phyloP scores from a whole-genome alignment of 2,329 filamentous ascomycete species.

The Alternaria burnsii region DNA sequence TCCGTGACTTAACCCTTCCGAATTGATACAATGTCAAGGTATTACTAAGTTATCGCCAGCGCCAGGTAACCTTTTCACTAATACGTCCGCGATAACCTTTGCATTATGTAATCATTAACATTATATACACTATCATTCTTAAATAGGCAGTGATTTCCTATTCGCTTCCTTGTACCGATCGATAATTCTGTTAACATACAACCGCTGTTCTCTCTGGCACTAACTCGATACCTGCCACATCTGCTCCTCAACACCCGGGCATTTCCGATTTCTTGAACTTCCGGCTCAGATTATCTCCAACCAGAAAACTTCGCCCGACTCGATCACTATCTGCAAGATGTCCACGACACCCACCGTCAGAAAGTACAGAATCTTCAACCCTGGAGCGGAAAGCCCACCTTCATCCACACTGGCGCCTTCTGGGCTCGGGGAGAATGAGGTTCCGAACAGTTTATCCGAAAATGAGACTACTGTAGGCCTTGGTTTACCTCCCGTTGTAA shows the following conservation, averaged over 20 bases:
- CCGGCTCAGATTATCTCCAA: background rate
- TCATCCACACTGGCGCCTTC: background rate
- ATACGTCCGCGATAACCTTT: background rate
- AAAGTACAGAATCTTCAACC: background rate
- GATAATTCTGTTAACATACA: background rate
- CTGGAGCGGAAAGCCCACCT: fast-evolving
- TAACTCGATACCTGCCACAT: background rate
- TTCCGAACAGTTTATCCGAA: background rate
- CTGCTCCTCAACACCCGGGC: background rate
- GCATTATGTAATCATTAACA: background rate
- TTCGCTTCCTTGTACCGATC: background rate
- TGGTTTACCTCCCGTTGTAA: background rate
- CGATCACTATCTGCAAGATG: background rate
- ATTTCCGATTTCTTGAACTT: background rate
- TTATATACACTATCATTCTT: fast-evolving
- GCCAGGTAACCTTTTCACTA: background rate
- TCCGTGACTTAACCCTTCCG: fast-evolving
- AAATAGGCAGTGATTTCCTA: fast-evolving
- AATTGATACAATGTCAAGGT: too few relatives aligned
- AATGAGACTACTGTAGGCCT: background rate
- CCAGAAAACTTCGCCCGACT: fast-evolving
- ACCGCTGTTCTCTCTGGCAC: fast-evolving
- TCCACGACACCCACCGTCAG: background rate
- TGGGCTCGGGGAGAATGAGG: background rate
- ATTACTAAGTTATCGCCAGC: background rate